phyloP scores from a whole-genome alignment of 208 protist genomes.

The Trypanosoma lewisi region DNA sequence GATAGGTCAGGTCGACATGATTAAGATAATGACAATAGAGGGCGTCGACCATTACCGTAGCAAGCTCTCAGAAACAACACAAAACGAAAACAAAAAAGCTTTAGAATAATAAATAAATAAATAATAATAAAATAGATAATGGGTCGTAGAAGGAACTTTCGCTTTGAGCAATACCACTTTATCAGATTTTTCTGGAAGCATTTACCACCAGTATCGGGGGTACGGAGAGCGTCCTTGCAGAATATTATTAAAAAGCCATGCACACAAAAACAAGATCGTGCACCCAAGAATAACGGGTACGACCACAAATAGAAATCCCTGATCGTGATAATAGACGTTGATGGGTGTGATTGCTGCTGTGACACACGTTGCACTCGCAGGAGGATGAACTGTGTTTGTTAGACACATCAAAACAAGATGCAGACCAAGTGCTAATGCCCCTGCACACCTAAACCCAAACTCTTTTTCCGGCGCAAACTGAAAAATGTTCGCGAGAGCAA shows the following conservation, averaged over 20 bases:
- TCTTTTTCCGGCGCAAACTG: constrained; percentile 36
- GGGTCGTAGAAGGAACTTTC: not conserved
- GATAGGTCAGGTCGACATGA: no score
- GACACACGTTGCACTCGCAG: constrained; percentile 63
- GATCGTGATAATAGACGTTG: constrained; percentile 57
- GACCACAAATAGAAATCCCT: constrained; percentile 68
- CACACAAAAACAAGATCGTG: constrained; percentile 42
- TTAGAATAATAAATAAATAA: no score
- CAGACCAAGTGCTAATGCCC: constrained; percentile 54
- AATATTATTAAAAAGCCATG: constrained; percentile 59
- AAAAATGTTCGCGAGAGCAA: constrained; percentile 48
- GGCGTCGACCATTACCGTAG: no score
- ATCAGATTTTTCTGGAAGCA: not conserved
- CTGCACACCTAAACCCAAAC: constrained; percentile 51
- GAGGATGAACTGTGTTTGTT: constrained; percentile 69
- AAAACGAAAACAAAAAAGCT: no score
- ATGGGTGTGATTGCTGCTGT: constrained; percentile 35
- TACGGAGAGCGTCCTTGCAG: constrained; percentile 53
- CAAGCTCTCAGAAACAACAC: no score
- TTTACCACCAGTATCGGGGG: constrained; percentile 57
- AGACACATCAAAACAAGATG: constrained; percentile 56
- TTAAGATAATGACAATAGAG: no score
- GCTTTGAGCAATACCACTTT: no score
- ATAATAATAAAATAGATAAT: no score
- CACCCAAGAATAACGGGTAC: constrained; percentile 41